Base-by-base conservation (phyloP, 768 basidiomycete species). In the Boletus reticulatus region DNA sequence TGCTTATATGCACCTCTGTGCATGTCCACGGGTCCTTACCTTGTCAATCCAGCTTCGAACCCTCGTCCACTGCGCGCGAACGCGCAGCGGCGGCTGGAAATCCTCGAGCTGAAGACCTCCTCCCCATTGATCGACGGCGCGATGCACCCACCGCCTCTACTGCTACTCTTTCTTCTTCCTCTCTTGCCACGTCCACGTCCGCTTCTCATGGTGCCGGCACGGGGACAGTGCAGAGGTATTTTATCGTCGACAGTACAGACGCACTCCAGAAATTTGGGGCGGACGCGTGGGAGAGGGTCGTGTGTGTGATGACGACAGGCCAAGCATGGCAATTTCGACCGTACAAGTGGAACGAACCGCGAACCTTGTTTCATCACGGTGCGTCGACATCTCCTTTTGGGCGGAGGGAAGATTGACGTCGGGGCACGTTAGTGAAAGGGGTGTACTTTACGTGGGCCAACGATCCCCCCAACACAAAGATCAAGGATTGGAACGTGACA, bases 241-340 rank as follows among this genome's bases (percentile, higher is more conserved):
- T 89, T 61, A 84, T 97, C 9, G 89, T 99, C 34, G 95, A 99
- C 71, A 87, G 88, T 20, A 89, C 91, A 0, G 96, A 99, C 63
- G 94, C 96, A 2, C 75, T 99, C 22, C 81, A 84, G 34, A 98
- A 98, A 73, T 94, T 99, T 60, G 90, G 89, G 6, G 78, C 88
- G 4, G 95, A 97, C 57, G 89, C 93, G 3, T 98, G 96, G 95
- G 94, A 98, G 53, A 83, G 96, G 37, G 97, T 99, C 6, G 88
- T 97, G 5, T 97, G 95, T 61, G 96, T 99, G 16, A 88, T 97
- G 85, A 98, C 97, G 10, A 99, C 97, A 0, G 97, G 97, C 1
- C 96, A 98, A 63, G 88, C 90, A 32, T 98, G 97, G 97, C 97
- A 99, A 69, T 99, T 99, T 74, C 80, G 87, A 54, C 89, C 92